Conservation (phyloP, 148 eudicot species). For the Dysphania ambrosioides region DNA sequence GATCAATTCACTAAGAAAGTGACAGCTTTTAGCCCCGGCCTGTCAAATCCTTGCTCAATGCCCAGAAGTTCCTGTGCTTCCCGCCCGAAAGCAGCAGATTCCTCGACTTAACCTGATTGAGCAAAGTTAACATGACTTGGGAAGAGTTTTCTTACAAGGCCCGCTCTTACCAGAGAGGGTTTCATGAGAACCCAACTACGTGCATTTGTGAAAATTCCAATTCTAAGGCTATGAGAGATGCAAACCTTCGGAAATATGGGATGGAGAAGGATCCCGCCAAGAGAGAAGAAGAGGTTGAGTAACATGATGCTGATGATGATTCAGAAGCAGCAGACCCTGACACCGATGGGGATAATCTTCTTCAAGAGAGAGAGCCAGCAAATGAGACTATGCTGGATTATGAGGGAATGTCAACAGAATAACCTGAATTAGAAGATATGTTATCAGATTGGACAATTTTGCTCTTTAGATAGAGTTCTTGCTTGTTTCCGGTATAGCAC, state of each 20-base stretch:
- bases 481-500: neutral
- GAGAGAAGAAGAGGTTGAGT: constrained; percentile 48
- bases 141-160: constrained; percentile 70
- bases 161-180: constrained; percentile 68
- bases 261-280: constrained; percentile 28
- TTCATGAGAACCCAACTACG: constrained; percentile 86
- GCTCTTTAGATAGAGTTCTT: neutral
- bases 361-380: constrained; percentile 31
- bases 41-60: no score
- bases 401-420: constrained; percentile 48
- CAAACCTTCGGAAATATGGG: constrained; percentile 37
- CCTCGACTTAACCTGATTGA: no score
- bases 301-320: constrained; percentile 54
- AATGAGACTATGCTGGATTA: constrained; percentile 67
- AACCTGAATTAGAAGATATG: constrained; percentile 87
- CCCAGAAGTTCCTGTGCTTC: no score
- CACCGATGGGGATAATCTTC: constrained; percentile 63
- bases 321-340: constrained; percentile 63
- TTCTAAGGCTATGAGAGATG: constrained; percentile 45
- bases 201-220: constrained; percentile 87
- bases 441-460: constrained; percentile 56
- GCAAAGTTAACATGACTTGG: constrained; percentile 78
- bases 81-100: no score
- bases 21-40: no score
- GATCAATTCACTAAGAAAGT: no score